Evolutionary conservation across 257 asterid species (phyloP).

Genomic region (Nemophila menziesii): DNA sequence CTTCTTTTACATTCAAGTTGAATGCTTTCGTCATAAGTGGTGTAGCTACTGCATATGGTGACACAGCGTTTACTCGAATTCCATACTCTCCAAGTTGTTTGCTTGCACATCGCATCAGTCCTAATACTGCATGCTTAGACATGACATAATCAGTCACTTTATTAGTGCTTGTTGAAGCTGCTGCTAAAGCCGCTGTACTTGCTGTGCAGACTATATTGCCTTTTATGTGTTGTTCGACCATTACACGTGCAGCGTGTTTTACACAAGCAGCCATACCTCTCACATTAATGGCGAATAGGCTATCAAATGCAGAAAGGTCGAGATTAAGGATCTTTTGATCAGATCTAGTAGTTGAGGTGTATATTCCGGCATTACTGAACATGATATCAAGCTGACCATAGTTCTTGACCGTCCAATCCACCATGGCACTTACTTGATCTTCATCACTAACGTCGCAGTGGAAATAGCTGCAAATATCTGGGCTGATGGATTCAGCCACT

Average conservation of each 20-base stretch:
- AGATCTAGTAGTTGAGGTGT: background rate
- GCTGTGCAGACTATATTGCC: conserved; percentile 19
- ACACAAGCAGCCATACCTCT: conserved; percentile 26
- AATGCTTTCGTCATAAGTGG: conserved; percentile 2
- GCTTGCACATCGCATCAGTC: conserved; percentile 30
- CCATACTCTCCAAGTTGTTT: conserved; percentile 24
- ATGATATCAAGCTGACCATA: conserved; percentile 20
- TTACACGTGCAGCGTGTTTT: conserved; percentile 23
- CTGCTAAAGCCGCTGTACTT: conserved; percentile 15
- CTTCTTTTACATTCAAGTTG: conserved; percentile 1
- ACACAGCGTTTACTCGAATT: conserved; percentile 30
- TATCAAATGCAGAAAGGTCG: conserved; percentile 9
- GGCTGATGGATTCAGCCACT: conserved; percentile 15
- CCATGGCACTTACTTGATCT: conserved; percentile 11
- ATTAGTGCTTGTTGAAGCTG: conserved; percentile 11
- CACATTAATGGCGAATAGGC: conserved; percentile 15
- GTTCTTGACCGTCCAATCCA: conserved; percentile 7
- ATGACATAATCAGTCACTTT: conserved; percentile 21
- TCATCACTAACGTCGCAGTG: conserved; percentile 18
- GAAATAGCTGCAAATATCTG: conserved; percentile 3
- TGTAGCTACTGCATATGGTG: conserved; percentile 22
- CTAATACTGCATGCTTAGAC: conserved; percentile 32
- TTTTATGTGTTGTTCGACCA: conserved; percentile 11
- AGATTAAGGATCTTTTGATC: conserved; percentile 3
- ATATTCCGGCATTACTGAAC: conserved; percentile 27